Conservation (phyloP, 164 flowering plant species). For the Chimonanthus praecox region DNA sequence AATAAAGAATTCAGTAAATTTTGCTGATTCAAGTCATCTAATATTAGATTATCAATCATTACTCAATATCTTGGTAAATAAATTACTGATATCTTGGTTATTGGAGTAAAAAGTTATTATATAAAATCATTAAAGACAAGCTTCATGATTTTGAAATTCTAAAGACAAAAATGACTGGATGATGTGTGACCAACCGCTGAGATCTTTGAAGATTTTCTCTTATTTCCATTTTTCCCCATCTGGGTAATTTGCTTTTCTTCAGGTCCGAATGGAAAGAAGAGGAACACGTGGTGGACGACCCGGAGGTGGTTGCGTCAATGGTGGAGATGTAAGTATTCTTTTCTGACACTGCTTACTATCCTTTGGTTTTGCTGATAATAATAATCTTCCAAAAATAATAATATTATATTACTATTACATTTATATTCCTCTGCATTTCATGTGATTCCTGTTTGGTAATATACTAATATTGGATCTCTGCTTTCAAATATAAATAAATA, state of each 20-base stretch:
- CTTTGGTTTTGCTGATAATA: too few species aligned
- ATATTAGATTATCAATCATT: too few species aligned
- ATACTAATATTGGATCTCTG: background rate
- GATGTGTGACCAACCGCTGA: background rate
- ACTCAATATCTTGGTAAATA: too few species aligned
- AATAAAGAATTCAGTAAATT: too few species aligned
- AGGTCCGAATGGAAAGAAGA: constrained; percentile 21
- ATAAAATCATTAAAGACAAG: background rate
- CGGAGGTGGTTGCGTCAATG: constrained; percentile 1
- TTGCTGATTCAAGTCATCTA: too few species aligned
- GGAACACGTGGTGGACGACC: background rate
- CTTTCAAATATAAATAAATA: background rate
- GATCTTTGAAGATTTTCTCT: background rate
- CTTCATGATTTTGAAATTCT: background rate
- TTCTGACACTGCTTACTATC: background rate
- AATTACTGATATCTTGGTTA: too few species aligned
- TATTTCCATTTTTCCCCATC: background rate
- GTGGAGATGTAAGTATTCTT: background rate
- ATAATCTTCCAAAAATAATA: too few species aligned
- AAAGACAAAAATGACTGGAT: background rate
- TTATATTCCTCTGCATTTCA: background rate
- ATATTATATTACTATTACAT: too few species aligned
- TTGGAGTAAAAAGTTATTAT: background rate
- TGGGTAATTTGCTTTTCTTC: background rate
- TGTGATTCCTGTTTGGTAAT: background rate